Evolutionary conservation across 805 yeast genomes (phyloP), one percentile per base, ranked within the genome.

Genomic region (Candida sithepensis): DNA sequence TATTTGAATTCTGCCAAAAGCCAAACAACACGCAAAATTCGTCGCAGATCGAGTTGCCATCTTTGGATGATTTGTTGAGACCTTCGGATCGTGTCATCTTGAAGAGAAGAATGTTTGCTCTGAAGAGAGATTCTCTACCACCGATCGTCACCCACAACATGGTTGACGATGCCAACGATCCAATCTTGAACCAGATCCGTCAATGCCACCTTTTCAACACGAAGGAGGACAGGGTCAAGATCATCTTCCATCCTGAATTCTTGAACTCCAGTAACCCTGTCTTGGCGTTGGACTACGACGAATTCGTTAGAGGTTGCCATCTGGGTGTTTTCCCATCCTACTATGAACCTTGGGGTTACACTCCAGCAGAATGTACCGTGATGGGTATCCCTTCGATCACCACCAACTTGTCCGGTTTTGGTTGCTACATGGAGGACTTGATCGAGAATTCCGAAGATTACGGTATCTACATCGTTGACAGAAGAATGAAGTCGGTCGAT

Each of bases 341-440:
- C 71, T 92, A 92, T 65, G 99, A 92, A 71, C 99, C 99, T 3
- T 92, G 99, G 99, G 99, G 99, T 36, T 92, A 92, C 68, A 92
- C 99, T 2, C 99, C 99, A 3, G 98, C 98, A 8, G 99, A 92
- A 67, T 94, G 99, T 73, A 92, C 99, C 0, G 99, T 94, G 21
- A 92, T 92, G 99, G 99, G 99, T 47, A 96, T 94, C 50, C 99
- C 99, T 16, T 88, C 97, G 6, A 88, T 92, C 61, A 92, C 99
- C 10, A 92, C 99, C 38, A 92, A 92, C 66, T 72, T 92, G 50
- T 88, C 97, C 2, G 99, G 99, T 1, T 92, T 92, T 64, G 99
- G 99, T 43, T 95, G 98, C 56, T 92, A 92, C 71, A 92, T 92
- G 98, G 99, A 92, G 70, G 97, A 92, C 66, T 75, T 92, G 54